phyloP scores from a whole-genome alignment of 2,329 filamentous ascomycete species.

The Beauveria bassiana region DNA sequence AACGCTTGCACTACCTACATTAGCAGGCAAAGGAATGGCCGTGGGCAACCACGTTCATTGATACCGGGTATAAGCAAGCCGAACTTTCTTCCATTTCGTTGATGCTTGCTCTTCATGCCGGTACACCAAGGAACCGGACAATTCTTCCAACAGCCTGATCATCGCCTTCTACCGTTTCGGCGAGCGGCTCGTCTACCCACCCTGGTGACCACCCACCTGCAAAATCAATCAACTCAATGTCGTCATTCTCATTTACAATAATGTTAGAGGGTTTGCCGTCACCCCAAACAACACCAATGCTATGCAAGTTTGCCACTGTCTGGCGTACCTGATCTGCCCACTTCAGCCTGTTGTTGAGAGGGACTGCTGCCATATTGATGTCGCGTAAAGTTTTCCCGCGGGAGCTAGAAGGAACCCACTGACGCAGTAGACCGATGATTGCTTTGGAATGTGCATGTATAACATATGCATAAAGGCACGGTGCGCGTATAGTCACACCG shows the following conservation, averaged over 20 bases:
- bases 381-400: constrained; percentile 2
- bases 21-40: too few relatives aligned
- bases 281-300: constrained; percentile 13
- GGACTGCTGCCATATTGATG: not conserved
- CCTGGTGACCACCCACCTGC: constrained; percentile 12
- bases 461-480: constrained; percentile 4
- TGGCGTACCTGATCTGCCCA: constrained; percentile 13
- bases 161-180: constrained; percentile 12
- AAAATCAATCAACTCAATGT: constrained; percentile 15
- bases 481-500: not conserved
- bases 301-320: constrained; percentile 11
- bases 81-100: too few relatives aligned
- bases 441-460: constrained; percentile 4
- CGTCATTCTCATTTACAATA: constrained; percentile 12
- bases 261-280: constrained; percentile 14
- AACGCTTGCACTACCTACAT: too few relatives aligned
- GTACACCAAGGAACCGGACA: constrained; percentile 3
- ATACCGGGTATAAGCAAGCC: not conserved
- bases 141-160: constrained; percentile 13
- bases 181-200: constrained; percentile 13
- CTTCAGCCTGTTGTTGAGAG: not conserved
- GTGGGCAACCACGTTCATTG: too few relatives aligned
- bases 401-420: constrained; percentile 4
- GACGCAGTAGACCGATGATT: constrained; percentile 10
- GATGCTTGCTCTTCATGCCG: not conserved